Evolutionary conservation across 768 basidiomycete species (phyloP).

Genomic region (Mrakia hoshinonis): DNA sequence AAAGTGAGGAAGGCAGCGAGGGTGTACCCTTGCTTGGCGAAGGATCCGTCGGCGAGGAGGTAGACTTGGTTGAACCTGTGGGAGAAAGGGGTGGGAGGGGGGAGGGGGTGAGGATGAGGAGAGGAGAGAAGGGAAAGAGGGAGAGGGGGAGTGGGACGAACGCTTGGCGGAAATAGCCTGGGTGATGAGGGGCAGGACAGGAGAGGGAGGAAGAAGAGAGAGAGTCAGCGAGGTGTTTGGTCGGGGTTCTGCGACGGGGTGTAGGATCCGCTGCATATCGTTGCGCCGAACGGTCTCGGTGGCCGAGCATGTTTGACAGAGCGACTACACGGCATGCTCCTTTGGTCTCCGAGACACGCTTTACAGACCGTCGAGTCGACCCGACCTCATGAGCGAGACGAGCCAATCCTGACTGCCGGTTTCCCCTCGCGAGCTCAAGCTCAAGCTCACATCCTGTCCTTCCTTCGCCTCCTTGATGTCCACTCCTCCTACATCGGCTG

Average conservation of each 20-base stretch:
- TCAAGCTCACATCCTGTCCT: not conserved
- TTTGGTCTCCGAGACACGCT: no score
- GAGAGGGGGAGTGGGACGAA: not conserved
- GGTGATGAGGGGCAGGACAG: not conserved
- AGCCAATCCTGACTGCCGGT: not conserved
- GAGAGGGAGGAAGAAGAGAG: no score
- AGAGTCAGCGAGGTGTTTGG: no score
- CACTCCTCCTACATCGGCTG: not conserved
- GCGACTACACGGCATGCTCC: no score
- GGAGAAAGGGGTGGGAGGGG: not conserved
- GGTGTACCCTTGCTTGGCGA: constrained; percentile 5
- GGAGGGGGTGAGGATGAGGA: no score
- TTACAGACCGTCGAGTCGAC: not conserved
- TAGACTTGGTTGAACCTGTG: constrained; percentile 16
- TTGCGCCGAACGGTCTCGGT: no score
- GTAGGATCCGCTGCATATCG: no score
- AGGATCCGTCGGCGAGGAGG: constrained; percentile 20
- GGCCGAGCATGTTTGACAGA: no score
- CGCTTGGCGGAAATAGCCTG: constrained; percentile 22
- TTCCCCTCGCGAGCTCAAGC: not conserved
- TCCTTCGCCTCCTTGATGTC: not conserved
- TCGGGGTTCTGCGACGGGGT: no score
- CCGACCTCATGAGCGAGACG: not conserved
- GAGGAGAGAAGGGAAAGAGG: not conserved
- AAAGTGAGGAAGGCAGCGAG: not conserved